These are phyloP conservation scores for Malassezia yamatoensis DNA, from an alignment of 1,284 basidiomycete species.

Conservation along the genomic window DNA sequence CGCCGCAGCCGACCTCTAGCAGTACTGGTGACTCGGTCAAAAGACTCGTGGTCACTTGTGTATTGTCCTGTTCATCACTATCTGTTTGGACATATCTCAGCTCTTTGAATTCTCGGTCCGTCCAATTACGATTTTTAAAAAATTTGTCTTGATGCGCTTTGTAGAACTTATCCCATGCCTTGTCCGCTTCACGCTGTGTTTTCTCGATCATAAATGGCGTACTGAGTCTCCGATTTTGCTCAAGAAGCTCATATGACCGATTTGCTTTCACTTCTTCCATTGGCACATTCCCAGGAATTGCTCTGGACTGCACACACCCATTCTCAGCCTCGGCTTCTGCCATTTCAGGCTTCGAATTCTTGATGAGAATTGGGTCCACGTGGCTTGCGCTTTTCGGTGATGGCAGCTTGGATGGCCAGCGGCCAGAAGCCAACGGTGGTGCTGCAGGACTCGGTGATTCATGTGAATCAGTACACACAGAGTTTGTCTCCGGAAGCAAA, in stretches of 20 bases:
- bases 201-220: slow-evolving; percentile 31
- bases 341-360: too few relatives aligned
- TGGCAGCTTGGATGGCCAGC: neutral
- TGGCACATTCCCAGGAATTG: slow-evolving; percentile 8
- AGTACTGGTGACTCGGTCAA: slow-evolving; percentile 20
- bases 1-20: slow-evolving; percentile 45
- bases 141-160: slow-evolving; percentile 43
- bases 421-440: slow-evolving; percentile 5
- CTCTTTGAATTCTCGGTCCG: slow-evolving; percentile 38
- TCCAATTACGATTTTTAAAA: slow-evolving; percentile 50
- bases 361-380: neutral
- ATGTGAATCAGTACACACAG: slow-evolving; percentile 6
- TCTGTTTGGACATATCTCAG: neutral
- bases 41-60: slow-evolving; percentile 13
- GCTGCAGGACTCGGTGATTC: slow-evolving; percentile 14
- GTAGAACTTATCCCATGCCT: slow-evolving; percentile 49
- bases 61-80: slow-evolving; percentile 4
- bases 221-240: slow-evolving; percentile 29
- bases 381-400: slow-evolving; percentile 1
- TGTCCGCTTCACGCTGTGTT: slow-evolving; percentile 31
- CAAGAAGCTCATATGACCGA: slow-evolving; percentile 13
- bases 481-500: neutral
- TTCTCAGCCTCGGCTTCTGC: too few relatives aligned
- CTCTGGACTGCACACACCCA: neutral
- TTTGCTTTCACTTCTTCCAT: neutral